Percentiles rank a stretch among this genome's conserved stretches.
Evolutionary conservation across 768 basidiomycete genomes (phyloP).

Genomic region (Tricholoma furcatifolium): DNA sequence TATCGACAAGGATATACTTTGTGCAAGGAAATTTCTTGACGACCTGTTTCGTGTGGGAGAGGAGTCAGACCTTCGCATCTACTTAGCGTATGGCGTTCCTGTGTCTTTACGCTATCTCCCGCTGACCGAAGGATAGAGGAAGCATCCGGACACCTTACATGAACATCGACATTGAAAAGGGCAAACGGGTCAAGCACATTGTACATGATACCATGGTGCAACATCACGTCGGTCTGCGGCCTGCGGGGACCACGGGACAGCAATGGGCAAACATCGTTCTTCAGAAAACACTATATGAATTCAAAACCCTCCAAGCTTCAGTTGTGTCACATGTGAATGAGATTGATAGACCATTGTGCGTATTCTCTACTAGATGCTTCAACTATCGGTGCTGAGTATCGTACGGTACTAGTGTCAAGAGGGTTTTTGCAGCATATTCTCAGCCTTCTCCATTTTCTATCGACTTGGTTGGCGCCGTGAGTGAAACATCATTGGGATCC

Average conservation of each 20-base stretch:
- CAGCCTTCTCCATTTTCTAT: slow-evolving; percentile 54
- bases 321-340: not conserved
- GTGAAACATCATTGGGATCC: slow-evolving; percentile 3
- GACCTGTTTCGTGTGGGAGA: slow-evolving; percentile 10
- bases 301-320: not conserved
- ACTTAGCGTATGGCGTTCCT: not conserved
- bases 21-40: slow-evolving; percentile 14
- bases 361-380: not conserved
- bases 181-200: not conserved
- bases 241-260: not conserved
- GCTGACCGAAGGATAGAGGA: not conserved
- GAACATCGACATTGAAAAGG: slow-evolving; percentile 1
- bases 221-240: not conserved
- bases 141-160: slow-evolving; percentile 4
- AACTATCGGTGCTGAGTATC: not conserved
- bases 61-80: not conserved
- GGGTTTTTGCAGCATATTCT: slow-evolving; percentile 51
- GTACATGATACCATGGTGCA: slow-evolving; percentile 1
- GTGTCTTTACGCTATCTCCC: not conserved
- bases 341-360: slow-evolving; percentile 9
- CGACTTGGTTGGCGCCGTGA: slow-evolving; percentile 56
- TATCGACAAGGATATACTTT: not conserved
- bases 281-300: not conserved
- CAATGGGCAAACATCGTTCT: not conserved
- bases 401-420: slow-evolving; percentile 31